phyloP scores from a whole-genome alignment of 768 basidiomycete genomes.

The Albatrellus ellisii region DNA sequence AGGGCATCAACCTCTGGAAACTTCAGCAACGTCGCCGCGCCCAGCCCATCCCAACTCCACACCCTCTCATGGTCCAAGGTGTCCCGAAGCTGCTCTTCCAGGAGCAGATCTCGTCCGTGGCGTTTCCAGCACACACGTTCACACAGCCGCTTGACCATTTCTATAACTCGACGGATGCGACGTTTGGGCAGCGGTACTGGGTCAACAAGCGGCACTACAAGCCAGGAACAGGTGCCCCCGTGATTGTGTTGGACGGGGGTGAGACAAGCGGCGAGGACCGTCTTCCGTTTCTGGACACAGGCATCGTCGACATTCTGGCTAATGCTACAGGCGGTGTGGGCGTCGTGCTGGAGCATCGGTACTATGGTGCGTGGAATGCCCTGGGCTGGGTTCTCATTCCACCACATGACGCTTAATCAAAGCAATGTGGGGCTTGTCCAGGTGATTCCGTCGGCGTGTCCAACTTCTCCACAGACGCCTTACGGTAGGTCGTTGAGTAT shows the following conservation, averaged over 20 bases:
- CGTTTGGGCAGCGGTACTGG: conserved; percentile 89
- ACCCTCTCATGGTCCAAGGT: conserved; percentile 6
- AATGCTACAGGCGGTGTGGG: conserved; percentile 80
- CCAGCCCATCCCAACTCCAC: neutral
- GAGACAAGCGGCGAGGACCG: conserved; percentile 78
- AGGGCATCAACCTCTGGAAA: conserved; percentile 55
- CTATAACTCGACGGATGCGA: conserved; percentile 34
- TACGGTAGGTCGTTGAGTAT: conserved; percentile 39
- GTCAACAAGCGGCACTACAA: conserved; percentile 73
- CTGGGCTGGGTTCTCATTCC: no score
- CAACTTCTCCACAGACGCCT: conserved; percentile 70
- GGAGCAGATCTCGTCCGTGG: conserved; percentile 9
- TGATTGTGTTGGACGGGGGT: conserved; percentile 86
- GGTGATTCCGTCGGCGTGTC: conserved; percentile 64
- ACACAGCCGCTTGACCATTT: conserved; percentile 82
- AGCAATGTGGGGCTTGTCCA: no score
- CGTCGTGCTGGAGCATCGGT: conserved; percentile 87
- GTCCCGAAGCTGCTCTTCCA: neutral
- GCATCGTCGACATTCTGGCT: conserved; percentile 79
- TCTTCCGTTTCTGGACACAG: conserved; percentile 28
- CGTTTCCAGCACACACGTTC: conserved; percentile 58
- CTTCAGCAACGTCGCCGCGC: conserved; percentile 19
- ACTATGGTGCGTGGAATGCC: conserved; percentile 43
- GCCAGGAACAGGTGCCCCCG: conserved; percentile 58
- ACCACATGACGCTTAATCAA: no score